Evolutionary conservation across 164 flowering plant genomes (phyloP), one percentile per base, ranked within the genome.

Genomic region (Liquidambar formosana): DNA sequence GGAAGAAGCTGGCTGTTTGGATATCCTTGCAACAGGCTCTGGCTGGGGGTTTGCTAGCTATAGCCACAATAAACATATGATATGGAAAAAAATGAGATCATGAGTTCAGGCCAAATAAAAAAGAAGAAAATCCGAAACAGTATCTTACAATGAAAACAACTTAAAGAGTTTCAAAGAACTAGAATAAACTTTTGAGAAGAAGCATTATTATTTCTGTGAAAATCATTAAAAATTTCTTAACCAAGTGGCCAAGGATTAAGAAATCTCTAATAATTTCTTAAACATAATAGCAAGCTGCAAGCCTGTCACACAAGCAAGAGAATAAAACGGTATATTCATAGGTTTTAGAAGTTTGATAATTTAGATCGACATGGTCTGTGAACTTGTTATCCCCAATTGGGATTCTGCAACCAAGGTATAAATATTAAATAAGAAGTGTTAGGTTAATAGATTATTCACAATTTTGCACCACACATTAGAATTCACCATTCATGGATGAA

Each of bases 11-110:
- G 85, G 77, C 65, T 87, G 97, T 79, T 84, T 91, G 25, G 92
- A 78, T 56, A 71, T 85, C 72, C 89, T 85, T 60, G 79, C 62
- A 47, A 86, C 57, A 70, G 89, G 76, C 72, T 93, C 97, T 44
- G 70, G 67, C 74, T 82, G 89, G 63, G 89, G 76, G 68, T 85
- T 87, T 53, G 96, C 87, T 62, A 90, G 71, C 99, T 93, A 77
- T 67, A 81, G 41, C 38, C 63, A 76, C 49, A 73, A 62, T 9
- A 33, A 47, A 71, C n/a, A 68, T 19, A 62, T 67, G 58, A 63
- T 33, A 33, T 26, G 25, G 60, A 27, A 23, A 72, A n/a, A 26
- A n/a, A 64, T 57, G 22, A 69, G 59, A 64, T 6, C 28, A 46
- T 56, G 27, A 45, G 43, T 57, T 13, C 57, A 45, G 64, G 57